Conservation (phyloP, 1,284 basidiomycete species). For the Grifola frondosa region DNA sequence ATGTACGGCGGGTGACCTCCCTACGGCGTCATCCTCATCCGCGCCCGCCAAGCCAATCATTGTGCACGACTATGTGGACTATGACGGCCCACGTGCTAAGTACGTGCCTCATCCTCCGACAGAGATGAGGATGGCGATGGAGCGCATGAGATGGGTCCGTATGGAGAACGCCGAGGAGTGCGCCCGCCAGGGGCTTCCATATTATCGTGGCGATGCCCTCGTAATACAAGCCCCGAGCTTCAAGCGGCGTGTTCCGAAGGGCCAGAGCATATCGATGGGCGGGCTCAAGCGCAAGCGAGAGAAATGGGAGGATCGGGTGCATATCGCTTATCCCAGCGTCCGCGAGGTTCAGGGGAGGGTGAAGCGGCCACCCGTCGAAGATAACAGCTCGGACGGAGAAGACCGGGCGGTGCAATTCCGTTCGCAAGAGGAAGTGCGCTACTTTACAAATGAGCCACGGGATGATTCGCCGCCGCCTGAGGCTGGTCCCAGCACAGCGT, state of each 20-base stretch:
- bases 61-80: constrained; percentile 28
- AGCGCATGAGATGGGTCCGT: constrained; percentile 22
- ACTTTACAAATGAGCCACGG: no score
- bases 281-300: constrained; percentile 15
- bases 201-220: constrained; percentile 10
- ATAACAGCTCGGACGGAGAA: constrained; percentile 9
- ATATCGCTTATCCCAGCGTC: no score
- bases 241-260: constrained; percentile 10
- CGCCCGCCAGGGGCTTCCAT: constrained; percentile 15
- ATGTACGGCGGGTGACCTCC: no score
- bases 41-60: constrained; percentile 16
- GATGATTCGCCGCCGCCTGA: no score
- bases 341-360: constrained; percentile 4
- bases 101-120: constrained; percentile 27
- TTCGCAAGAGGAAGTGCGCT: no score
- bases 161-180: constrained; percentile 17
- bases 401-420: constrained; percentile 8
- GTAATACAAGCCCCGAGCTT: constrained; percentile 7
- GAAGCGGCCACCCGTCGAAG: constrained; percentile 6
- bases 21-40: background rate
- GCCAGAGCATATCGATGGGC: constrained; percentile 10
- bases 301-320: background rate
- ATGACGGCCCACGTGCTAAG: constrained; percentile 22
- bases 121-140: constrained; percentile 15
- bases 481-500: no score